Evolutionary conservation across 2,329 filamentous ascomycete genomes (phyloP), one percentile per base, ranked within the genome.

Genomic region (Trichophyton schoenleinii): DNA sequence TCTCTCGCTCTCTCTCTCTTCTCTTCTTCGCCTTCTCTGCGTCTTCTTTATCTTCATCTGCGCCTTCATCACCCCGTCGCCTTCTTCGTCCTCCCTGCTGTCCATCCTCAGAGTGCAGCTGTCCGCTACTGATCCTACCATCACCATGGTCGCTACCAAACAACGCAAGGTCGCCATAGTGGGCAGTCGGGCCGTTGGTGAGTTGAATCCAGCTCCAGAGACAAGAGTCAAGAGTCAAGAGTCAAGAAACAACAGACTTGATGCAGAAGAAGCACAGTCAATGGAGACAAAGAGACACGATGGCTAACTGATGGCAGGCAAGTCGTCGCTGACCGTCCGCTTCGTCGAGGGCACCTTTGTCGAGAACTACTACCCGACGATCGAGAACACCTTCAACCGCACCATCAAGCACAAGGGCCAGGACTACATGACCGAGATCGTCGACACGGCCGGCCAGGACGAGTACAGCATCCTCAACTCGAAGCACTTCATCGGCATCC

Each of bases 401-500:
- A 87, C 91, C 67, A 96, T 99, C 74, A 88, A 89, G 69, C 87
- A 88, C 75, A 95, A 94, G 76, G 87, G 88, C 58, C 90, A 96
- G 75, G 94, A 97, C 67, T 99, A 86, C 75, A 86, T 89, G 59
- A 96, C 91, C 11, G 94, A 99, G 78, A 97, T 99, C 70, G 94
- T 99, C 73, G 94, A 99, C 73, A 99, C 94, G 31, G 94, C 94
- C 60, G 94, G 94, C 63, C 91, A 96, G 87, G 94, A 99, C 79
- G 94, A 99, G 77, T 99, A 99, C 80, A 95, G 89, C 72, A 96
- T 97, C 66, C 81, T 99, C 64, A 97, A 96, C 76, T 95, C 89
- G 65, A 97, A 97, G 79, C 92, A 97, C 74, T 97, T 97, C 70
- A 97, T 99, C 73, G 94, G 94, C 65, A 97, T 97, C 67, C 94